Base-by-base conservation (phyloP, 768 basidiomycete species). In the Mycena vulgaris region DNA sequence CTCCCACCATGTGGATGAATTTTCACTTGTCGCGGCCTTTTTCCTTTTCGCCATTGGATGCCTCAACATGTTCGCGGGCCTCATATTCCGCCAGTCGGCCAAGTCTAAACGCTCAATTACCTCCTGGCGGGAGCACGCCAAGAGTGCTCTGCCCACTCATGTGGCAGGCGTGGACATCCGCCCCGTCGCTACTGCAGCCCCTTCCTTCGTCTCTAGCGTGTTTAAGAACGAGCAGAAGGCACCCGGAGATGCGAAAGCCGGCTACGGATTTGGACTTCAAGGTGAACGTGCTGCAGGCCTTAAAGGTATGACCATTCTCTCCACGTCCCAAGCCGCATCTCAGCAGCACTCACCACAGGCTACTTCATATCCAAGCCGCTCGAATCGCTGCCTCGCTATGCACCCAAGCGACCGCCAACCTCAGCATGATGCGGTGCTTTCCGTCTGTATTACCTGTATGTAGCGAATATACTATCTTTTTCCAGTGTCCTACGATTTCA, bases 41-140 rank as follows among this genome's bases (percentile, higher is more conserved):
- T 92, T 97, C 85, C 88, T 97, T 69, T 97, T 97, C 84, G 88
- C 95, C 63, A 77, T 97, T 67, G 96, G 95, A n/a, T 96, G 95
- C 80, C 81, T 97, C 61, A 95, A 97, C 83, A 90, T 95, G 75
- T 78, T 95, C 66, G 85, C 91, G 71, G 92, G 93, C 40, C 87
- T 94, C 73, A 87, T 92, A 78, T 93, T 90, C 86, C 89, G 91
- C 65, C 84, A 87, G 71, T 84, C 83, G 1, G 89, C 88, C 66
- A 92, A 90, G 74, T 71, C 81, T 27, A 90, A 89, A 72, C 89
- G 92, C 19, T 91, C 89, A 65, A 81, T 94, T 74, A 89, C 83
- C n/a, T 83, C 87, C 16, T 94, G 92, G 92, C 85, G 88, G 64
- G 86, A 85, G 16, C 84, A 87, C 21, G 78, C 84, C 40, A 87